phyloP scores from a whole-genome alignment of 441 rosid species.

The Jatropha podagrica region DNA sequence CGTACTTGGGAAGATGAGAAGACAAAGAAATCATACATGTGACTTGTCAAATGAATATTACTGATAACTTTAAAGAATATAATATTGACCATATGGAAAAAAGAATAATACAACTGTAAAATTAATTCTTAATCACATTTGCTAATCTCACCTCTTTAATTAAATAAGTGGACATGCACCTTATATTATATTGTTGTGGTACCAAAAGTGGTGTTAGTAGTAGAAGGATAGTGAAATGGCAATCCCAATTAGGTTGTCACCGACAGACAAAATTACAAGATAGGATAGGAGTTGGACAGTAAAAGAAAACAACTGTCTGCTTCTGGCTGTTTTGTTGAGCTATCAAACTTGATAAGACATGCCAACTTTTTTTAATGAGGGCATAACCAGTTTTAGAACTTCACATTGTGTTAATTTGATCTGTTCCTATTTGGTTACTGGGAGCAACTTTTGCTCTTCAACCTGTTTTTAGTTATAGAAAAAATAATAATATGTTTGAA shows the following conservation, averaged over 20 bases:
- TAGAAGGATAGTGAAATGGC: conserved; percentile 11
- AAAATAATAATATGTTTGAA: too few species aligned
- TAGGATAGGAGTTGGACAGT: background rate
- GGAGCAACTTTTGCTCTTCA: too few species aligned
- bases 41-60: background rate
- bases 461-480: too few species aligned
- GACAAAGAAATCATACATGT: background rate
- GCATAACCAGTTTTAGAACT: background rate
- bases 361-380: background rate
- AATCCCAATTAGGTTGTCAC: conserved; percentile 6
- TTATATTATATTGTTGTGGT: background rate
- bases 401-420: too few species aligned
- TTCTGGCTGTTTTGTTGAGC: background rate
- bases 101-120: conserved; percentile 19
- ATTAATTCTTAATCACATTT: background rate
- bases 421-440: too few species aligned
- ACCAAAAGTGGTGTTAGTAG: background rate
- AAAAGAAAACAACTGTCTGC: background rate
- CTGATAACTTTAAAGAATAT: too few species aligned
- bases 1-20: background rate
- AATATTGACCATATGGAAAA: background rate
- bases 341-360: background rate
- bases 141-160: background rate
- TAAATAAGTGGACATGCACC: background rate
- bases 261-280: conserved; percentile 9